Evolutionary conservation across 192 early-diverging fungal genomes (phyloP), one percentile per base, ranked within the genome.

Genomic region (Cetraspora pellucida): DNA sequence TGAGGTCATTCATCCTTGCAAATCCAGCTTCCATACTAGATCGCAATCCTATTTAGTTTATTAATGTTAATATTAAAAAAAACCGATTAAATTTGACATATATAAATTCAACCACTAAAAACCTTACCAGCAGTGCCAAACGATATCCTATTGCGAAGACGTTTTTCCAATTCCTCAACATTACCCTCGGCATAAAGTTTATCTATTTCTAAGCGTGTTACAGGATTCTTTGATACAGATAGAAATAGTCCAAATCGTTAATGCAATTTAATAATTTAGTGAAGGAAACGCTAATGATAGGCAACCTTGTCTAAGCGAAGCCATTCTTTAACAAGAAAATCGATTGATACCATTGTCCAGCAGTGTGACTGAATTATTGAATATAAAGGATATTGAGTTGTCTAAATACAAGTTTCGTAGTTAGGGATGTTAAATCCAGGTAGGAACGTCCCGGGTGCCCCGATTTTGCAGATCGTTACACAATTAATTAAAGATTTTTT

Each of bases 1-100:
- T 97, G 75, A 96, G 81, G 75, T 92, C 89, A 82, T 98, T 98
- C 90, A 98, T 96, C 43, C 95, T 83, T 45, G 95, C 87, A 84
- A 94, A 98, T 25, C 96, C 96, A 68, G 95, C 93, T 75, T 93
- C 93, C 95, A 96, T 98, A n/a, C 88, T 87, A 23, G 96, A 94
- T 49, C 96, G 87, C 46, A 98, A 82, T 5, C 96, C 93, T 89
- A 43, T 25, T 50, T n/a, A 71, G 3, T 64, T 45, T 43, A 65
- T 23, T n/a, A 30, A 47, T 45, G 13, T 2, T 43, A 47, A 69
- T 37, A 28, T 67, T 16, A 19, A 61, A 46, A 65, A 46, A 37
- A 58, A 44, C 5, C 16, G 11, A 54, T 54, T 52, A 52, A 19
- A 8, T 52, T 37, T 7, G 3, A 46, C 31, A 23, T 55, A 28